phyloP scores from a whole-genome alignment of 2,329 filamentous ascomycete species.

The Colletotrichum lentis region DNA sequence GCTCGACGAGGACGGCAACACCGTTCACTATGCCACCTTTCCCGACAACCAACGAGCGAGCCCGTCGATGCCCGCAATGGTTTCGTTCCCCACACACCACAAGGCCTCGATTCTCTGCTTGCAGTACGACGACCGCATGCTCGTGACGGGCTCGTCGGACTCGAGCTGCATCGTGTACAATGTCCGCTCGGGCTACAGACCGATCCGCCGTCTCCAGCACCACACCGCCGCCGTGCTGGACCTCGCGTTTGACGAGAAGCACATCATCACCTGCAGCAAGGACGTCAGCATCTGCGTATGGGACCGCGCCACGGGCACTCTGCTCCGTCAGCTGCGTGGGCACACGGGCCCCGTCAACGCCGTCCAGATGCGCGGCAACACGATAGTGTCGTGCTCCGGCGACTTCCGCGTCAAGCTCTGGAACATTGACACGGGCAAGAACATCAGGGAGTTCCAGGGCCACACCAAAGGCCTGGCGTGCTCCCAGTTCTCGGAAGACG shows the following conservation, averaged over 20 bases:
- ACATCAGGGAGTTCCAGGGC: slow-evolving; percentile 87
- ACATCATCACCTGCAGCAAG: slow-evolving; percentile 97
- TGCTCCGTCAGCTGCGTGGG: slow-evolving; percentile 81
- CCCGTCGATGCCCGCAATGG: slow-evolving; percentile 62
- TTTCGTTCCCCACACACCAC: slow-evolving; percentile 74
- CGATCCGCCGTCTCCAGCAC: slow-evolving; percentile 77
- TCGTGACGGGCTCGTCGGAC: slow-evolving; percentile 95
- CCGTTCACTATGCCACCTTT: slow-evolving; percentile 64
- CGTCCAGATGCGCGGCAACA: slow-evolving; percentile 91
- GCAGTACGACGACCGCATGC: slow-evolving; percentile 90
- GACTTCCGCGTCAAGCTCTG: slow-evolving; percentile 94
- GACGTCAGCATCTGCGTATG: slow-evolving; percentile 93
- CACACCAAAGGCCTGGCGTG: slow-evolving; percentile 95
- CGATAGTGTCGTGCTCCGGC: slow-evolving; percentile 91
- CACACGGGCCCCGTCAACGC: slow-evolving; percentile 95
- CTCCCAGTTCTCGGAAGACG: slow-evolving; percentile 94
- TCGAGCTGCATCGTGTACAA: slow-evolving; percentile 91
- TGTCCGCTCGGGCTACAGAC: slow-evolving; percentile 78
- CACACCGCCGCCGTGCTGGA: slow-evolving; percentile 92
- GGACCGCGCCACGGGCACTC: slow-evolving; percentile 80
- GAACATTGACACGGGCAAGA: slow-evolving; percentile 89
- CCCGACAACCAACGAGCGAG: slow-evolving; percentile 57
- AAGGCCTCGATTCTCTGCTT: slow-evolving; percentile 93
- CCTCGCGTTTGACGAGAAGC: slow-evolving; percentile 87
- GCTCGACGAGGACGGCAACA: slow-evolving; percentile 59